Evolutionary conservation across 1,284 basidiomycete species (phyloP).

Genomic region (Sporisorium reilianum): DNA sequence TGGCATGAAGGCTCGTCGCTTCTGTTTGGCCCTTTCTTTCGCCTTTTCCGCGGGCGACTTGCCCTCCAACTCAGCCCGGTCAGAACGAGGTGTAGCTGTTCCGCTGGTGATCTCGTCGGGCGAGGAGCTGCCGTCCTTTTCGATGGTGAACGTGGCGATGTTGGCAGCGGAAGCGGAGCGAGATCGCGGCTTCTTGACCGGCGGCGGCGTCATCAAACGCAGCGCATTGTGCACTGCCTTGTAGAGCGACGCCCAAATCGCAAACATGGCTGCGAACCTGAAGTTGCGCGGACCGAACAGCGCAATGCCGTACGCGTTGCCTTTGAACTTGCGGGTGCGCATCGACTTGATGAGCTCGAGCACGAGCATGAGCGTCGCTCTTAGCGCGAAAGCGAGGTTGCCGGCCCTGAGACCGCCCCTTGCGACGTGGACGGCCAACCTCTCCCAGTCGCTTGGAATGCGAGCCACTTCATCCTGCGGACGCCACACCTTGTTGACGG

Average conservation of each 20-base stretch:
- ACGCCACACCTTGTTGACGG: slow-evolving; percentile 66
- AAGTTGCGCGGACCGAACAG: slow-evolving; percentile 57
- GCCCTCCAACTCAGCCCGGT: slow-evolving; percentile 48
- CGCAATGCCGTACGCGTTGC: slow-evolving; percentile 42
- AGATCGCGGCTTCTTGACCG: slow-evolving; percentile 26
- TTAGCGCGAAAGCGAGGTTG: slow-evolving; percentile 61
- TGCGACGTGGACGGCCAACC: slow-evolving; percentile 62
- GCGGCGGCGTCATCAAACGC: slow-evolving; percentile 61
- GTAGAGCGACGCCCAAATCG: slow-evolving; percentile 64
- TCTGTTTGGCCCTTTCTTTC: slow-evolving; percentile 52
- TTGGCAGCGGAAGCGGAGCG: slow-evolving; percentile 20
- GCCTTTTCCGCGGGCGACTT: slow-evolving; percentile 53
- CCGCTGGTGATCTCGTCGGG: slow-evolving; percentile 39
- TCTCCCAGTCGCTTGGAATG: slow-evolving; percentile 66
- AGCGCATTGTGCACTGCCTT: slow-evolving; percentile 66
- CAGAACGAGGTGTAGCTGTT: slow-evolving; percentile 55
- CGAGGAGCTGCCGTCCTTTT: slow-evolving; percentile 20
- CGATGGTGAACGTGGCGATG: slow-evolving; percentile 9
- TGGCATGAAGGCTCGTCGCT: slow-evolving; percentile 58
- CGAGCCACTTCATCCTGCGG: slow-evolving; percentile 64
- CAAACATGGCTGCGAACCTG: slow-evolving; percentile 64
- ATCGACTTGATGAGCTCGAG: slow-evolving; percentile 62
- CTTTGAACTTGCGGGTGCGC: slow-evolving; percentile 49
- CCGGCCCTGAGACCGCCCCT: slow-evolving; percentile 63
- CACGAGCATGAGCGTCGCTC: slow-evolving; percentile 58